Evolutionary conservation across 176 grass and related monocot species (phyloP), one percentile per base, ranked within the genome.

Genomic region (Paspalum vaginatum): DNA sequence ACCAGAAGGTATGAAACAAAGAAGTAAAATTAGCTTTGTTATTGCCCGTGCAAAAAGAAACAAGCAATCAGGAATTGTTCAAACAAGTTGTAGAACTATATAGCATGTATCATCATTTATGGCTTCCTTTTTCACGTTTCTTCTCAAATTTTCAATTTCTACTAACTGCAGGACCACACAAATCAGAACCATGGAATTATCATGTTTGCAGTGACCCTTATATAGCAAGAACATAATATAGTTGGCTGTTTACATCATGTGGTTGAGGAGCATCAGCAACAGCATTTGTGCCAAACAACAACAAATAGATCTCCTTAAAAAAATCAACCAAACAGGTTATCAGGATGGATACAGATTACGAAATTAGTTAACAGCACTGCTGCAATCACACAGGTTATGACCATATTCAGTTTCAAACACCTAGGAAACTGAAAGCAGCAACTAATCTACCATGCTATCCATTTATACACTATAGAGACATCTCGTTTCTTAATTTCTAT

Each of bases 301-400:
- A 17, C 16, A 78, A 38, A 68, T 37, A 8, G 47, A 9, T 10
- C 11, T 17, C 11, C 3, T 43, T 22, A 61, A 61, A 64, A 68
- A 4, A 46, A 45, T 26, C 9, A 64, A 54, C 9, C 52, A 21
- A 40, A 55, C 27, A 73, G 1, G 27, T 54, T 73, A 45, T 62
- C 48, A 17, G 4, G 1, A 49, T 70, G 44, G 12, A 49, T 21
- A 22, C 9, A 54, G 12, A 52, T 15, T 21, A 22, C 9, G 2
- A 13, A 66, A 79, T 42, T 58, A 75, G 9, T 47, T 48, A 61
- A 69, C 7, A 79, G 6, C 44, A 60, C 45, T 18, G 13, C 45
- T 82, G 64, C 71, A 70, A 54, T 55, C 25, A 53, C 14, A 22
- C 17, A 70, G 32, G 32, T 56, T 47, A 68, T 53, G 18, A 27